Percentiles rank a stretch among this genome's conserved stretches.
These are phyloP conservation scores for Candida ulmi DNA, from an alignment of 805 yeast species.

Conservation along the genomic window DNA sequence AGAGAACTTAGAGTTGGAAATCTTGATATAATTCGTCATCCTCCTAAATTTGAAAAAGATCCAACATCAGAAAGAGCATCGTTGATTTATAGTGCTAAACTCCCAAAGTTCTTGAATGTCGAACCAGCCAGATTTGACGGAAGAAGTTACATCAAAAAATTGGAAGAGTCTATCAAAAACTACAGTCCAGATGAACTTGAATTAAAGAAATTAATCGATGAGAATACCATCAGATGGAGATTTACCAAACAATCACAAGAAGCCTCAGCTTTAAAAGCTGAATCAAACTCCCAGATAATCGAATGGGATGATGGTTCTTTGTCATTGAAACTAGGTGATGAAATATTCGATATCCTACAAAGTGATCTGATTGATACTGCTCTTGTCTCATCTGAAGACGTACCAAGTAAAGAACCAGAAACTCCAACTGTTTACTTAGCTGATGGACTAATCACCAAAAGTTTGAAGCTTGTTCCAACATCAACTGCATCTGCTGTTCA, in stretches of 20 bases:
- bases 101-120: conserved; percentile 79
- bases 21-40: conserved; percentile 42
- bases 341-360: conserved; percentile 71
- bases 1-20: conserved; percentile 31
- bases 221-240: conserved; percentile 92
- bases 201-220: conserved; percentile 64
- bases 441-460: conserved; percentile 56
- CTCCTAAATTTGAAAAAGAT: conserved; percentile 28
- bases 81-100: conserved; percentile 44
- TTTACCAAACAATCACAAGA: conserved; percentile 58
- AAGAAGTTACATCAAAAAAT: conserved; percentile 47
- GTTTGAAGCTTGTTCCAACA: conserved; percentile 78
- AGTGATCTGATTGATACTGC: conserved; percentile 66
- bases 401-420: not conserved
- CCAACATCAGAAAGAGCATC: conserved; percentile 14
- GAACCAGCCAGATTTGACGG: conserved; percentile 90
- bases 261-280: conserved; percentile 52
- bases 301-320: conserved; percentile 93
- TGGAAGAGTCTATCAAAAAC: conserved; percentile 37
- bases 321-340: conserved; percentile 83
- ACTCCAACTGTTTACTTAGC: conserved; percentile 22
- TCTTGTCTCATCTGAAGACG: conserved; percentile 49
- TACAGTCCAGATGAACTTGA: conserved; percentile 42
- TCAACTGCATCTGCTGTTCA: conserved; percentile 87
- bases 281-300: conserved; percentile 83